Evolutionary conservation across 1,284 basidiomycete genomes (phyloP), one percentile per base, ranked within the genome.

Genomic region (Puccinia novopanici): DNA sequence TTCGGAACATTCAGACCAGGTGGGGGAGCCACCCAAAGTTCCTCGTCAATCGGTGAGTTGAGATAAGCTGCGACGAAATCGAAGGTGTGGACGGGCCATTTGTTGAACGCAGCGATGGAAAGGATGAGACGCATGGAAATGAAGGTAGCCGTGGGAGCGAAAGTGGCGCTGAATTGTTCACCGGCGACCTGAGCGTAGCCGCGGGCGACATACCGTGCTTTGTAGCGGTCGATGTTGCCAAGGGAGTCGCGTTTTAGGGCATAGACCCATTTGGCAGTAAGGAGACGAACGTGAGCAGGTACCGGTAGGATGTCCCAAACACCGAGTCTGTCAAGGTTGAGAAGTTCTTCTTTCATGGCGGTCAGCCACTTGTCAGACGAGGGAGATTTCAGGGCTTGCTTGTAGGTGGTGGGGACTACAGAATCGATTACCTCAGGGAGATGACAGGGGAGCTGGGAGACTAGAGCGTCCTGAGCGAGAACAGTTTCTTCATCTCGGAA

Each of bases 151-250:
- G 75, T 76, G 12, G 82, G 76, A 1, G 82, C 68, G 63, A 71
- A 82, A 17, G 79, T 82, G 42, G 82, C 78, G 30, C 42, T 30
- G 71, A 59, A 82, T n/a, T 82, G 55, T 22, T 70, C n/a, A 9
- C 82, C 82, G 12, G 55, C 37, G 12, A 34, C 24, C 50, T 82
- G 82, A 24, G 19, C 24, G 75, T 45, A 81, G 45, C 82, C 81
- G 30, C 75, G 52, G 37, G 80, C 82, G 30, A 82, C 81, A 42
- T 71, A 81, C n/a, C 82, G 30, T 4, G 81, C 82, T 67, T 82
- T 82, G 74, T 57, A 82, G n/a, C 42, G 6, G 5, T 3, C 1
- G 10, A 67, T 6, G 10, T 17, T 9, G n/a, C 81, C 82, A 30
- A 65, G n/a, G 10, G 52, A 17, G 9, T 74, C 37, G 40, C 10